These are phyloP conservation scores for Colletotrichum australisinense DNA, from an alignment of 2,329 filamentous ascomycete species.

Conservation along the genomic window DNA sequence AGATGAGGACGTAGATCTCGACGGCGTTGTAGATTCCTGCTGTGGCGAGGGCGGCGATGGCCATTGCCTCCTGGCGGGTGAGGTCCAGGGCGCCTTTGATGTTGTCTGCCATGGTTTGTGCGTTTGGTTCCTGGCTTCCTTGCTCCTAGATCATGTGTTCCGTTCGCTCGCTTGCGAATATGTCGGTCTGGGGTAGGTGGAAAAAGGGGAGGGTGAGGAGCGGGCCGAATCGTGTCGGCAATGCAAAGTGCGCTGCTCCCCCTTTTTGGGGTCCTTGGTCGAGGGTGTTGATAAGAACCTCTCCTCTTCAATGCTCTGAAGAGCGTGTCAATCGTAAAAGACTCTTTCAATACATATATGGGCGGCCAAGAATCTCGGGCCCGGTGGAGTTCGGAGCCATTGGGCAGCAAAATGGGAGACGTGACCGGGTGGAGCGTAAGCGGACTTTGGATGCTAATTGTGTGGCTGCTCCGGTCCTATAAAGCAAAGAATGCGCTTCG, in stretches of 20 bases:
- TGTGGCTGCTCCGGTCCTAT: conserved; percentile 10
- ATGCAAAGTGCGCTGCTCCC: background rate
- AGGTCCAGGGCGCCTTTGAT: conserved; percentile 22
- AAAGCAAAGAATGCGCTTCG: background rate
- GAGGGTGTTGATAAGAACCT: background rate
- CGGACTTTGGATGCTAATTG: no score
- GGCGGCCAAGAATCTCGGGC: conserved; percentile 17
- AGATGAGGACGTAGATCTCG: conserved; percentile 41
- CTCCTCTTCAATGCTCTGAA: background rate
- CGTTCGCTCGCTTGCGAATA: background rate
- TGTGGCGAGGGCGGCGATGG: conserved; percentile 38
- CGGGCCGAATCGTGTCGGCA: background rate
- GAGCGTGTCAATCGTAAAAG: background rate
- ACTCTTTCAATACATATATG: background rate
- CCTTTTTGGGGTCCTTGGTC: background rate
- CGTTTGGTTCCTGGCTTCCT: no score
- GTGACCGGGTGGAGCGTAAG: background rate
- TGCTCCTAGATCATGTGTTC: background rate
- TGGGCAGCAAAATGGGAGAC: background rate
- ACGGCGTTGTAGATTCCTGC: conserved; percentile 39
- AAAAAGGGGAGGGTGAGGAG: background rate
- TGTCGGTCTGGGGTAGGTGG: background rate
- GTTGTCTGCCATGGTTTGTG: background rate
- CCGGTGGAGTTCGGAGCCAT: conserved; percentile 3
- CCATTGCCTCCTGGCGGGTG: conserved; percentile 27